Base-by-base conservation (phyloP, 139 green algal genomes). In the Picochlorum costavermella region DNA sequence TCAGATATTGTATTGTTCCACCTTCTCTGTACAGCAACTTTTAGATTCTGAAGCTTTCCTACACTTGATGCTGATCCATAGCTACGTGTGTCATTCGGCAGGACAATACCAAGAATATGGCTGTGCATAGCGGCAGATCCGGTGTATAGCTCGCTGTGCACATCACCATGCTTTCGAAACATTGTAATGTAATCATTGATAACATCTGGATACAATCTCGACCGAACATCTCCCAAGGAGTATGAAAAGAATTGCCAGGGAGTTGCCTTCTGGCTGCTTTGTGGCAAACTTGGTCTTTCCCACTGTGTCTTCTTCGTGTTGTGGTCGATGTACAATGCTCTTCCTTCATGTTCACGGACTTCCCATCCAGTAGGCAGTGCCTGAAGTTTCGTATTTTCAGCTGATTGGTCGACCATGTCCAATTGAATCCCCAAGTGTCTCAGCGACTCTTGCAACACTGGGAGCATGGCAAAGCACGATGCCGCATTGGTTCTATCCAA, bases 401-500 rank as follows among this genome's bases (percentile, higher is more conserved):
- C 53, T 61, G 36, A 29, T 63, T 45, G 6, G 40, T 14, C 40
- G 28, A 49, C 55, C 53, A 23, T 64, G 61, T 29, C 68, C 12
- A 91, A 77, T 12, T 64, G 53, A 2, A 94, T 70, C 49, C 84
- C 88, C 64, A 94, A 69, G 63, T 76, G 61, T 2, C 72, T 56
- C n/a, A 70, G 63, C 61, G 77, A 67, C 73, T 89, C 76, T 48
- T 81, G 68, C 16, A 90, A 71, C 50, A 82, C 78, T 33, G 73
- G 61, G 50, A 75, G 55, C 61, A 69, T 72, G 23, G 63, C 86
- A 65, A 97, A 99, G 75, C 95, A 99, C 62, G 77, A 84, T 12
- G 89, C 92, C 5, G 95, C 87, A 67, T 99, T 99, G 45, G 94
- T 99, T 33, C 94, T 77, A 73, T 99, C 94, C 61, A 99, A 78